Conservation (phyloP, 2,329 filamentous ascomycete species). For the Cladosporium sp. region DNA sequence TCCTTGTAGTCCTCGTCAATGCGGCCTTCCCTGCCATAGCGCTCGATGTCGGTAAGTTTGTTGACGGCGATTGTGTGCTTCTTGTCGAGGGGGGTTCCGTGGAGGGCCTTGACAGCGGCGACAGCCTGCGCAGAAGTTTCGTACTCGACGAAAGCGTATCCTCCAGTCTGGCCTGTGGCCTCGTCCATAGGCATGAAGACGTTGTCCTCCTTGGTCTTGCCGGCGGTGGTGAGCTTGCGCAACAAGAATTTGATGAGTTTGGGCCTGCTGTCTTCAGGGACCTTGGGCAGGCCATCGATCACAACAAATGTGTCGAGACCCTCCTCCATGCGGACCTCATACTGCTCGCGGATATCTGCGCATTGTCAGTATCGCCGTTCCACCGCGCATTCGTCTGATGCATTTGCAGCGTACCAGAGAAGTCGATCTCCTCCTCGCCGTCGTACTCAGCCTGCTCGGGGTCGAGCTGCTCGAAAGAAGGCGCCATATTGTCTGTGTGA, state of each 20-base stretch:
- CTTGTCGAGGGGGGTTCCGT: slow-evolving; percentile 87
- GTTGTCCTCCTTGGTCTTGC: slow-evolving; percentile 77
- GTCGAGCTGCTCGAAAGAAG: slow-evolving; percentile 81
- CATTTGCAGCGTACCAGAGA: slow-evolving; percentile 54
- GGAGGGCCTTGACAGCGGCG: slow-evolving; percentile 81
- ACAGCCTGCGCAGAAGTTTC: slow-evolving; percentile 84
- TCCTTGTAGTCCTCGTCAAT: slow-evolving; percentile 85
- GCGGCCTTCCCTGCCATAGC: slow-evolving; percentile 88
- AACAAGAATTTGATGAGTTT: slow-evolving; percentile 96
- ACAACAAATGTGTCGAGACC: slow-evolving; percentile 96
- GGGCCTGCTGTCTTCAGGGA: slow-evolving; percentile 83
- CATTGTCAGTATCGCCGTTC: slow-evolving; percentile 12
- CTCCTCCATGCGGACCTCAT: slow-evolving; percentile 92
- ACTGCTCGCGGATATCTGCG: slow-evolving; percentile 81
- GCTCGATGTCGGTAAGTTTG: slow-evolving; percentile 97
- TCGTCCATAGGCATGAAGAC: slow-evolving; percentile 93
- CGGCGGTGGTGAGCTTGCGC: slow-evolving; percentile 84
- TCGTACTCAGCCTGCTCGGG: slow-evolving; percentile 82
- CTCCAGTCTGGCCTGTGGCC: slow-evolving; percentile 71
- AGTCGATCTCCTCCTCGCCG: slow-evolving; percentile 90
- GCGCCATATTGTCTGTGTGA: slow-evolving; percentile 66
- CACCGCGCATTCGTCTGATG: slow-evolving; percentile 3
- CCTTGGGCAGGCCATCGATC: slow-evolving; percentile 85
- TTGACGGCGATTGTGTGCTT: slow-evolving; percentile 94
- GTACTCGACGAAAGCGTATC: slow-evolving; percentile 96